Evolutionary conservation across 176 grass and related monocot species (phyloP).

Genomic region (Oryza glaberrima): DNA sequence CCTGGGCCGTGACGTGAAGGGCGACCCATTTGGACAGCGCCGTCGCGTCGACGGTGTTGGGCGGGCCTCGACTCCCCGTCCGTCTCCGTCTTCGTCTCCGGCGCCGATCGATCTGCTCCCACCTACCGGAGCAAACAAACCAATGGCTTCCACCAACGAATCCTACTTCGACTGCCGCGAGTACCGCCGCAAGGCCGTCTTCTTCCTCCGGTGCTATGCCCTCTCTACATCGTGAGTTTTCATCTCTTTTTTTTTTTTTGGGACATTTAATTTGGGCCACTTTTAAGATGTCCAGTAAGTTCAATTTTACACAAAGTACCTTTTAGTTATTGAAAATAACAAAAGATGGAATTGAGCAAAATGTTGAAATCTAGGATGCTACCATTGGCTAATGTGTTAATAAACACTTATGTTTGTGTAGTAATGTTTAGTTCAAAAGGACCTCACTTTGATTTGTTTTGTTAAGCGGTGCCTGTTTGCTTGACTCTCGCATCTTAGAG

Average conservation of each 20-base stretch:
- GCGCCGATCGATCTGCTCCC: no score
- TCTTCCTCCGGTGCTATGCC: slow-evolving; percentile 98
- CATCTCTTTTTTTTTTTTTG: no score
- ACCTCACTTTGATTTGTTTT: slow-evolving; percentile 35
- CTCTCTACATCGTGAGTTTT: slow-evolving; percentile 66
- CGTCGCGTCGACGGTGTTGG: no score
- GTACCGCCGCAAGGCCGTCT: slow-evolving; percentile 85
- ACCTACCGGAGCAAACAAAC: no score
- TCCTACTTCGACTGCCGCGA: slow-evolving; percentile 84
- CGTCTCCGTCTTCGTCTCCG: no score
- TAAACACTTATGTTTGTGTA: slow-evolving; percentile 3
- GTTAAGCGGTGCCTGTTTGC: slow-evolving; percentile 4
- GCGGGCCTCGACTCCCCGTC: no score
- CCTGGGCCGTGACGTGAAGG: no score
- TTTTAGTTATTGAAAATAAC: slow-evolving; percentile 20
- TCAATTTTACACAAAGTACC: slow-evolving; percentile 19
- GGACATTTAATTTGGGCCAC: no score
- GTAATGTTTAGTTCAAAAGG: slow-evolving; percentile 19
- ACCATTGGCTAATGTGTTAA: neutral
- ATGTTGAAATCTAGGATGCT: neutral
- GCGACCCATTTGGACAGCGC: no score
- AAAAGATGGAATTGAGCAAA: slow-evolving; percentile 11
- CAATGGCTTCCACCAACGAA: no score
- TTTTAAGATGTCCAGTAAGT: slow-evolving; percentile 59
- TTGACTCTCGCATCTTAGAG: slow-evolving; percentile 5